Evolutionary conservation across 495 filamentous ascomycete genomes (phyloP), one percentile per base, ranked within the genome.

Genomic region (Penicillium manginii): DNA sequence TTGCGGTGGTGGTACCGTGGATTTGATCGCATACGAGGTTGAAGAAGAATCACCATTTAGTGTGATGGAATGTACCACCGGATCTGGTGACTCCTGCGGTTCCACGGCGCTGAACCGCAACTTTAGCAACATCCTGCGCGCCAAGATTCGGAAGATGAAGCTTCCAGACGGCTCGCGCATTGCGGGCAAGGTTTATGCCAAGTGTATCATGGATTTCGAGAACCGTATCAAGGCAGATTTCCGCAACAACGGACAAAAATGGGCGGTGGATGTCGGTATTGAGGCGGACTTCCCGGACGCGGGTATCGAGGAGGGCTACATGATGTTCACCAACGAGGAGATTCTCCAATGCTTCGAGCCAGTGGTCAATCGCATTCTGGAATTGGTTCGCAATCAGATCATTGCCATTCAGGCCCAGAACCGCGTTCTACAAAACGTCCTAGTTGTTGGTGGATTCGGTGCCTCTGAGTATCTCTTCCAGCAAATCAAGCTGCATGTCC

Each of bases 191-290:
- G 88, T 91, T 14, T 91, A 91, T 63, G 88, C 88, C 40, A 91
- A 91, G 69, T 91, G 88, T 75, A 91, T 91, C 61, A 91, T 90
- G 87, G 88, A 91, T 70, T 91, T 91, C 65, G 88, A 91, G 74
- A 91, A 91, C 71, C 79, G 88, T 46, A 90, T 91, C 75, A 91
- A 91, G 70, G 88, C 88, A 31, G 88, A 91, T 66, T 91, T 91
- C 83, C 83, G 88, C 46, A 91, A 91, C 71, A 91, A 91, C 62
- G 86, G 88, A 9, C 87, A 90, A 66, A 91, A 91, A 68, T 91
- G 88, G 88, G 88, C 88, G 10, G 88, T 91, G n/a, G 88, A 91
- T 70, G 83, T 91, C 54, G 86, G 86, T 62, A 90, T 91, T 48
- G 88, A 91, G 72, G 85, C 88, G 2, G 88, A 91, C 63, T 91